Conservation (phyloP, 805 yeast genomes). For the Tanozyma kutaoensis region DNA sequence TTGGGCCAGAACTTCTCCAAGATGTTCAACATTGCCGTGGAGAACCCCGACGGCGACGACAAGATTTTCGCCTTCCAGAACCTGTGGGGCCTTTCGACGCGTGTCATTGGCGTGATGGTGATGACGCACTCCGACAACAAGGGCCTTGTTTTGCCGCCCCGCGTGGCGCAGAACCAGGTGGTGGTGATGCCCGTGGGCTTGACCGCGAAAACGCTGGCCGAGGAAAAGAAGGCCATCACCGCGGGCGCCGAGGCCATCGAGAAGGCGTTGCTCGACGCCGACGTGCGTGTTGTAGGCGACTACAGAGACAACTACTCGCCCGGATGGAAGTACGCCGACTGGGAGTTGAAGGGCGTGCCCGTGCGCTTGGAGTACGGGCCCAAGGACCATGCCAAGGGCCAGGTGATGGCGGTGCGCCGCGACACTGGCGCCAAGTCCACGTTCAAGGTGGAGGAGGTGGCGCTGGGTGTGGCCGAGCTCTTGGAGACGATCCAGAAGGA, state of each 20-base stretch:
- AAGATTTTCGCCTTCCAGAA: conserved; percentile 85
- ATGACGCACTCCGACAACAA: conserved; percentile 98
- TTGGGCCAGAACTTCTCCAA: conserved; percentile 97
- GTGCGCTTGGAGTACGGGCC: conserved; percentile 94
- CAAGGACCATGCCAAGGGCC: conserved; percentile 71
- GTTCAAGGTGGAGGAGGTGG: conserved; percentile 54
- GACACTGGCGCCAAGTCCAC: conserved; percentile 68
- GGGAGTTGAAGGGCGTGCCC: conserved; percentile 94
- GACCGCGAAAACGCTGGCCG: conserved; percentile 73
- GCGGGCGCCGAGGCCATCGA: conserved; percentile 64
- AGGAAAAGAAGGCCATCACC: conserved; percentile 55
- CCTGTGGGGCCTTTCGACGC: conserved; percentile 98
- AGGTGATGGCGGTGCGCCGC: conserved; percentile 86
- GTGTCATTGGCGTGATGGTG: conserved; percentile 98
- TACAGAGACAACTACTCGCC: conserved; percentile 91
- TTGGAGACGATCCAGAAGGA: conserved; percentile 73
- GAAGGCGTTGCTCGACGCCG: conserved; percentile 40
- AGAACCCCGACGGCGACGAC: conserved; percentile 81
- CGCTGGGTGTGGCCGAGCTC: conserved; percentile 54
- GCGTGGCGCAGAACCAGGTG: conserved; percentile 86
- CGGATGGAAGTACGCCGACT: conserved; percentile 97
- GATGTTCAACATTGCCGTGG: conserved; percentile 94
- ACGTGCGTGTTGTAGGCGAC: conserved; percentile 71
- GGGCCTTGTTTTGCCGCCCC: conserved; percentile 95
- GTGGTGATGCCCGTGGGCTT: conserved; percentile 93